Percentiles rank a stretch among this genome's conserved stretches.
Conservation (phyloP, 345 rosid species). For the Euclidium syriacum region DNA sequence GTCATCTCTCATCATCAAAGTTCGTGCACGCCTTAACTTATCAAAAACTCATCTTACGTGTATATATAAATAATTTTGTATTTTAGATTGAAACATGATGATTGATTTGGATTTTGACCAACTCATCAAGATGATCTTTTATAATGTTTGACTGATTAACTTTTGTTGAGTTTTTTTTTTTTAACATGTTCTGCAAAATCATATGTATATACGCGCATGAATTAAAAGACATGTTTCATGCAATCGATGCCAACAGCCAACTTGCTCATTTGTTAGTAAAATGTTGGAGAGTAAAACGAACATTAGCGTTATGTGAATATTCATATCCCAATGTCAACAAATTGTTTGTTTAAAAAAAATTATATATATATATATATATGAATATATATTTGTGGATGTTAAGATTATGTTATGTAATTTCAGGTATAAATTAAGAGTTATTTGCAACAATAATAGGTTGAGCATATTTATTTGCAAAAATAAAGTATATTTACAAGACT, state of each 20-base stretch:
- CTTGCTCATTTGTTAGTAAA: background rate
- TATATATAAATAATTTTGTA: background rate
- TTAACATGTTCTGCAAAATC: background rate
- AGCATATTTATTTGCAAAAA: too few species aligned
- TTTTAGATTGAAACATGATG: conserved; percentile 14
- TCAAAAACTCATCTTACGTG: conserved; percentile 6
- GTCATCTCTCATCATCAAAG: conserved; percentile 37
- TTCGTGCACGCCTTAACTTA: conserved; percentile 46
- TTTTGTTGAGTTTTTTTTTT: background rate
- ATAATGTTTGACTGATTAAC: conserved; percentile 1
- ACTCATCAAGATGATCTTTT: background rate
- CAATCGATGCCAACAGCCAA: background rate
- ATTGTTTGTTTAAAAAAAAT: too few species aligned
- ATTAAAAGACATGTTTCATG: background rate
- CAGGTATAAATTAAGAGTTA: too few species aligned
- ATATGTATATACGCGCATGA: background rate
- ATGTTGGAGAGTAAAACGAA: too few species aligned
- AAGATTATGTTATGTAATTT: too few species aligned
- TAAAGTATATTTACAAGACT: too few species aligned
- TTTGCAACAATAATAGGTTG: too few species aligned
- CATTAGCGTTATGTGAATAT: too few species aligned
- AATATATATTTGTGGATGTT: too few species aligned
- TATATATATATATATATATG: too few species aligned
- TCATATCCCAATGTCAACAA: too few species aligned
- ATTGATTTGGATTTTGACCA: conserved; percentile 11